A percentile compares a stretch with the other conserved stretches of the same genome.
phyloP scores from a whole-genome alignment of 371 early-diverging fungal species.

The Mortierella sp. region DNA sequence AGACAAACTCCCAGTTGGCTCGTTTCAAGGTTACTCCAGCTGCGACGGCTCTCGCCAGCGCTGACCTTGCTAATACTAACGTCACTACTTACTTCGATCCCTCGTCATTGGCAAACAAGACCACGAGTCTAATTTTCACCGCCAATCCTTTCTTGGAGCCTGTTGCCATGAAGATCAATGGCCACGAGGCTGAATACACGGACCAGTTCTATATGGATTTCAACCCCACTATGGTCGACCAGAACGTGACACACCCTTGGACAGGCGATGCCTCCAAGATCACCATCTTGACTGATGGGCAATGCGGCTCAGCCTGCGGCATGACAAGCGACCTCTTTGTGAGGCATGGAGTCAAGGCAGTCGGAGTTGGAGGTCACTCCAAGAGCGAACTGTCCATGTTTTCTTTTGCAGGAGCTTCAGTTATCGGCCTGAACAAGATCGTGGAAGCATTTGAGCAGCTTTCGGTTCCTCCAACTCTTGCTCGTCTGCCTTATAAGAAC shows the following conservation, averaged over 20 bases:
- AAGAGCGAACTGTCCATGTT: conserved; percentile 29
- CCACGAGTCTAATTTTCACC: neutral
- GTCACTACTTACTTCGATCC: conserved; percentile 8
- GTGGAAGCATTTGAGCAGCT: conserved; percentile 4
- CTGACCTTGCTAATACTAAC: conserved; percentile 5
- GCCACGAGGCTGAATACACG: conserved; percentile 19
- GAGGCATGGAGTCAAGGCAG: conserved; percentile 24
- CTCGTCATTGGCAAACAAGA: neutral
- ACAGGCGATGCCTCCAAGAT: conserved; percentile 23
- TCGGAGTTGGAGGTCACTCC: conserved; percentile 21
- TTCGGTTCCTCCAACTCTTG: neutral
- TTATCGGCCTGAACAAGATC: neutral
- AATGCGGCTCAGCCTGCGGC: conserved; percentile 40
- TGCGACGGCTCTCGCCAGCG: neutral
- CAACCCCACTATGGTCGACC: neutral
- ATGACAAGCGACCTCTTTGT: conserved; percentile 21
- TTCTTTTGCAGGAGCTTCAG: conserved; percentile 28
- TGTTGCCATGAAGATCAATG: conserved; percentile 4
- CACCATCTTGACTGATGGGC: conserved; percentile 28
- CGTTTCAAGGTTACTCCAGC: conserved; percentile 17
- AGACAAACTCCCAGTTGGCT: neutral
- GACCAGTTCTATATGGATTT: conserved; percentile 15
- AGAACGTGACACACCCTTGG: conserved; percentile 19
- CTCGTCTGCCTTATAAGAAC: conserved; percentile 11
- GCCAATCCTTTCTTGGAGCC: conserved; percentile 12